A percentile compares a stretch with the other conserved stretches of the same genome.
phyloP scores from a whole-genome alignment of 2,329 filamentous ascomycete genomes.

The Amylocarpus encephaloides region DNA sequence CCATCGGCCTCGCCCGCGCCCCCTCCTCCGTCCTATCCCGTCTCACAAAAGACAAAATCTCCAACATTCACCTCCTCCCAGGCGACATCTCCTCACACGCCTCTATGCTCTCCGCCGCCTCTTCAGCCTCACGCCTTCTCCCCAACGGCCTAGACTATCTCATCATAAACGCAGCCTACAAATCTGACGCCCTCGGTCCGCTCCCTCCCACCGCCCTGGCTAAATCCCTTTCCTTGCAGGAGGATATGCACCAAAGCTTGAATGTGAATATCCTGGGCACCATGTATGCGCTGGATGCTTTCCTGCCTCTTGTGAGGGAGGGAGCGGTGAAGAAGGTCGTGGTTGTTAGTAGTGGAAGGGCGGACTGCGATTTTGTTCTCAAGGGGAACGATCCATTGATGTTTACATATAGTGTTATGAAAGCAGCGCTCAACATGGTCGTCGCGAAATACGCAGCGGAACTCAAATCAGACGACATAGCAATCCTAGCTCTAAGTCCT shows the following conservation, averaged over 20 bases:
- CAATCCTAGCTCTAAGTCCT: slow-evolving; percentile 46
- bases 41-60: slow-evolving; percentile 26
- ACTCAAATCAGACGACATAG: slow-evolving; percentile 41
- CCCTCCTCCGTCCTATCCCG: slow-evolving; percentile 39
- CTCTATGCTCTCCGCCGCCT: slow-evolving; percentile 11
- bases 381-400: slow-evolving; percentile 30
- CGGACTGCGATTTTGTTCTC: slow-evolving; percentile 40
- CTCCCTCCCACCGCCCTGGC: slow-evolving; percentile 18
- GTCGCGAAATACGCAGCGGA: slow-evolving; percentile 46
- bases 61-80: slow-evolving; percentile 41
- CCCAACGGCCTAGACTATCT: slow-evolving; percentile 26
- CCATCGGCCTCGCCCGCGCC: slow-evolving; percentile 44
- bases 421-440: slow-evolving; percentile 45
- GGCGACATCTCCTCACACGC: slow-evolving; percentile 37
- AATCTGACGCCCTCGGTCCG: slow-evolving; percentile 11
- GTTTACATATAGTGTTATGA: slow-evolving; percentile 34
- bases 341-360: slow-evolving; percentile 41
- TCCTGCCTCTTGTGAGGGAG: slow-evolving; percentile 46
- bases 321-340: slow-evolving; percentile 49
- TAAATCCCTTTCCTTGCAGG: slow-evolving; percentile 27
- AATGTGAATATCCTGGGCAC: slow-evolving; percentile 46
- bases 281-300: slow-evolving; percentile 47
- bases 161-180: slow-evolving; percentile 30
- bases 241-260: slow-evolving; percentile 32
- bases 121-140: slow-evolving; percentile 19